Base-by-base conservation (phyloP, 1,139 yeast species). In the Scheffersomyces segobiensis region DNA sequence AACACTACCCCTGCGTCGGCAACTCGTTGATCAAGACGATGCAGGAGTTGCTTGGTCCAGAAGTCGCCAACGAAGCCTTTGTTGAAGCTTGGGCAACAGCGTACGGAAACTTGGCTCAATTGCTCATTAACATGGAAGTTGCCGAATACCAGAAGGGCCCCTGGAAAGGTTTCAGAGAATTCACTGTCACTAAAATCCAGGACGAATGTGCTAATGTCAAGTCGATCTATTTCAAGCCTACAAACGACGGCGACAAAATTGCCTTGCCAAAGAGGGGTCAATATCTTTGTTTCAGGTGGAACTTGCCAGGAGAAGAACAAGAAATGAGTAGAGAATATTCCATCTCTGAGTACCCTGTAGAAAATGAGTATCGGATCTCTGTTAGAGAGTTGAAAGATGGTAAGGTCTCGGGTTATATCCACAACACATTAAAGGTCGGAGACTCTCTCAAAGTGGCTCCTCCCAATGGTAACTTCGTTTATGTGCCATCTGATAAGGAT, bases 1-100 rank as follows among this genome's bases (percentile, higher is more conserved):
- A 84, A 58, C 91, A 87, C 59, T 88, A 88, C 65, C 85, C 87
- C 19, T 78, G 86, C 61, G 92, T 88, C 49, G 93, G 92, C 46
- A 69, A 72, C 52, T 79, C 82, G 64, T 73, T 88, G 47, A 70
- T 88, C 52, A 76, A 74, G 39, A 85, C 91, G 21, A 81, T 88
- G 74, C 70, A 73, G 55, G 81, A 81, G 59, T 79, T 86, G 53
- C 74, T 88, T 51, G 92, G 92, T 12, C 76, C 75, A 46, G 82
- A 79, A 46, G 77, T 79, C 32, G 91, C 90, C 22, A 85, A 86
- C 22, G 79, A 78, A 1, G 86, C 79, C 50, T 84, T 88, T 60
- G 67, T 87, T 55, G 78, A 73, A 46, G 91, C 91, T n/a, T 88
- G 92, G 91, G 77, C 78, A 26, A 81, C 76, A 53, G 92, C 93